Conservation (phyloP, 768 basidiomycete genomes). For the Xerocomus potaroensis region DNA sequence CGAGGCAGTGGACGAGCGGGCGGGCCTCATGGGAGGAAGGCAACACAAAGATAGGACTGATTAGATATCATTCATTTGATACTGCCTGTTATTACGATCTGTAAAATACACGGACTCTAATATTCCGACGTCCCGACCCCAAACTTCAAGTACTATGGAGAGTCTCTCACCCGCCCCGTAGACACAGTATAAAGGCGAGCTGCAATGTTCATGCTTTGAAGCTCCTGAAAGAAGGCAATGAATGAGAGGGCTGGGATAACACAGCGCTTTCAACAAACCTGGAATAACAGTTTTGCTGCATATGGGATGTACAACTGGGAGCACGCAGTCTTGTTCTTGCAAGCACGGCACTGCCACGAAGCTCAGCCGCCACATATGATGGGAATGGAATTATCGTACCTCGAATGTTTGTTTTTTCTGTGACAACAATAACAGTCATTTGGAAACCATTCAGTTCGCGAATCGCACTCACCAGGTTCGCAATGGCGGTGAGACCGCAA, state of each 20-base stretch:
- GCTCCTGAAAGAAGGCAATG: slow-evolving; percentile 47
- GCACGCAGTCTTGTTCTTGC: slow-evolving; percentile 94
- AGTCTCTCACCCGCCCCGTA: slow-evolving; percentile 78
- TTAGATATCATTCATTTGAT: slow-evolving; percentile 21
- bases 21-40: slow-evolving; percentile 55
- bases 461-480: slow-evolving; percentile 72
- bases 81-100: slow-evolving; percentile 21
- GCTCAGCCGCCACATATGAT: slow-evolving; percentile 4
- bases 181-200: slow-evolving; percentile 84
- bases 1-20: slow-evolving; percentile 50
- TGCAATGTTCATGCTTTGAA: slow-evolving; percentile 95
- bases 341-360: slow-evolving; percentile 71
- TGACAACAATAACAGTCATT: slow-evolving; percentile 5
- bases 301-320: slow-evolving; percentile 93
- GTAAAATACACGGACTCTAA: slow-evolving; percentile 34
- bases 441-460: slow-evolving; percentile 1
- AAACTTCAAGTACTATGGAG: slow-evolving; percentile 10
- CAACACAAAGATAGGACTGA: slow-evolving; percentile 33
- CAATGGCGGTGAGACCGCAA: slow-evolving; percentile 95
- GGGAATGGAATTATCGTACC: slow-evolving; percentile 31
- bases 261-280: slow-evolving; percentile 45
- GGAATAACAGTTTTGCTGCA: slow-evolving; percentile 94
- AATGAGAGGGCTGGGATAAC: neutral
- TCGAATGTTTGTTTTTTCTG: slow-evolving; percentile 99
- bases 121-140: neutral